These are phyloP conservation scores for Ogataea siamensis DNA, from an alignment of 805 yeast species.

Conservation along the genomic window DNA sequence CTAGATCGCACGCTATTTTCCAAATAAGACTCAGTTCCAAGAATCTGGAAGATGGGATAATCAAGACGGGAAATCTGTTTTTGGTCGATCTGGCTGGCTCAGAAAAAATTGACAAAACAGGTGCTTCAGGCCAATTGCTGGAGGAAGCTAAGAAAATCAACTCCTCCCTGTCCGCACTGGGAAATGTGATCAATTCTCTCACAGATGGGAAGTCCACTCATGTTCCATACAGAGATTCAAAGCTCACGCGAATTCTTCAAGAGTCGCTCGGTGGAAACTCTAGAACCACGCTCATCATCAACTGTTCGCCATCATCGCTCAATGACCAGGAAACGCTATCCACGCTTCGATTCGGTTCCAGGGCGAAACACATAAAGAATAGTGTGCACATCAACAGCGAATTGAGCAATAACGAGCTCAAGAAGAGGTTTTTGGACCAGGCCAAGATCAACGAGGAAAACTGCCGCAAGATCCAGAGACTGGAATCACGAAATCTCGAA, in stretches of 20 bases:
- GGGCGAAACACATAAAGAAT: slow-evolving; percentile 69
- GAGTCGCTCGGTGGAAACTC: slow-evolving; percentile 84
- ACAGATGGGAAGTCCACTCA: slow-evolving; percentile 67
- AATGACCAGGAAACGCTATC: slow-evolving; percentile 67
- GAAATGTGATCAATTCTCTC: slow-evolving; percentile 76
- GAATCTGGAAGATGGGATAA: slow-evolving; percentile 50
- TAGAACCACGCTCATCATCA: slow-evolving; percentile 67
- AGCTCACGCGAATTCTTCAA: slow-evolving; percentile 72
- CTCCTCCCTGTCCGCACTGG: slow-evolving; percentile 71
- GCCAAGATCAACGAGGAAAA: slow-evolving; percentile 21
- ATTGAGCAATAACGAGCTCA: slow-evolving; percentile 25
- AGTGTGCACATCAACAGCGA: slow-evolving; percentile 55
- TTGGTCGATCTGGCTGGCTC: slow-evolving; percentile 87
- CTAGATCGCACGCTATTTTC: slow-evolving; percentile 79
- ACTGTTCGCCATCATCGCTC: slow-evolving; percentile 61
- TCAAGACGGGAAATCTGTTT: slow-evolving; percentile 62
- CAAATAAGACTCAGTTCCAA: slow-evolving; percentile 67
- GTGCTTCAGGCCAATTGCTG: slow-evolving; percentile 68
- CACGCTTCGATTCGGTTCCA: slow-evolving; percentile 68
- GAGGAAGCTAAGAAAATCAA: slow-evolving; percentile 88
- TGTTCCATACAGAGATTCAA: slow-evolving; percentile 75
- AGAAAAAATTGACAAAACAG: slow-evolving; percentile 74
- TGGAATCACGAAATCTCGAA: slow-evolving; percentile 29
- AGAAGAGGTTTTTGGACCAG: slow-evolving; percentile 26
- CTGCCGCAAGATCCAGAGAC: slow-evolving; percentile 22